Percentiles rank a stretch among this genome's conserved stretches.
Evolutionary conservation across 345 rosid genomes (phyloP).

Genomic region (Salix arbutifolia): DNA sequence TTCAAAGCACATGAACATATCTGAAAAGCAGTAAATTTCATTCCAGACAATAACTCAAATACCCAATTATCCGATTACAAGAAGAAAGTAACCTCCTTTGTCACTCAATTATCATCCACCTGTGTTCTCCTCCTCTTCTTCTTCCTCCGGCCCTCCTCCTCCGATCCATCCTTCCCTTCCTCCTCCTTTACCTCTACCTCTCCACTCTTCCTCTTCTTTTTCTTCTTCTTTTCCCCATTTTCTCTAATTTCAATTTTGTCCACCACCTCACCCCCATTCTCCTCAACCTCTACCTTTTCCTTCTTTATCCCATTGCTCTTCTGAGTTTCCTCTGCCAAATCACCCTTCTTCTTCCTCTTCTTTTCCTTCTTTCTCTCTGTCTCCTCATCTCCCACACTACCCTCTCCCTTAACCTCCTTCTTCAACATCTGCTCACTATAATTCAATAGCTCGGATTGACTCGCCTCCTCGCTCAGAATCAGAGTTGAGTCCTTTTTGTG

Average conservation of each 20-base stretch:
- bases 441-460: not conserved
- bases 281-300: not conserved
- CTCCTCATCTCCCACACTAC: not conserved
- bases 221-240: not conserved
- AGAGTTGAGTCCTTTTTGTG: not conserved
- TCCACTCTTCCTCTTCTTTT: not conserved
- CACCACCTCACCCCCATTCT: not conserved
- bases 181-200: not conserved
- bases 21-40: too few species aligned
- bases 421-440: not conserved
- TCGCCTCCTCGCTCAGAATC: not conserved
- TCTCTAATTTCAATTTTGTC: not conserved
- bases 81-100: not conserved
- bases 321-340: not conserved
- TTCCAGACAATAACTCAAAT: not conserved
- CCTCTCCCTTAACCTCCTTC: not conserved
- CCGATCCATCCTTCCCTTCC: not conserved
- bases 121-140: not conserved
- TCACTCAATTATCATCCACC: not conserved
- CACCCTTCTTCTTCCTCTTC: not conserved
- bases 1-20: too few species aligned
- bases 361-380: not conserved
- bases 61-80: not conserved
- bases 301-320: not conserved
- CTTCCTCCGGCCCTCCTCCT: not conserved